Base-by-base conservation (phyloP, 2,329 filamentous ascomycete species). In the Sclerotinia trifoliorum region DNA sequence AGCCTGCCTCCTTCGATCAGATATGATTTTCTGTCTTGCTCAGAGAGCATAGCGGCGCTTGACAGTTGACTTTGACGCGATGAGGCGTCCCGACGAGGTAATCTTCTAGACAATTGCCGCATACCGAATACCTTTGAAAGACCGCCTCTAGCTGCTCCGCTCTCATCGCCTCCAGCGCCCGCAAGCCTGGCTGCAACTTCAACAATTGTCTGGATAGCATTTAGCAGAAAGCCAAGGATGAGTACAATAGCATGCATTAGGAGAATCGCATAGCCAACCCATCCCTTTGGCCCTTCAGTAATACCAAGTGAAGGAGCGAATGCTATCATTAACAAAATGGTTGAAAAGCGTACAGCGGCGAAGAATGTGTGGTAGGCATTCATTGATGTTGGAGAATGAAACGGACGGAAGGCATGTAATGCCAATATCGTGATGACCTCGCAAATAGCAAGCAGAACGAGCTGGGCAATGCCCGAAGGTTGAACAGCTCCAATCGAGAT, bases 321-420 rank as follows among this genome's bases (percentile, higher is more conserved):
- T 1, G 94, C 84, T 46, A 93, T 86, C 83, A 91, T 93, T 66
- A 94, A 81, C 66, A 94, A 81, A 58, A 93, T 85, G 0, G 90
- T 90, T 60, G 92, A 80, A 44, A 97, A 89, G 46, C 95, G 88
- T 19, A 96, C 82, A 2, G 85, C 81, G 0, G 93, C 87, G 78
- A 97, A 97, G 71, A 93, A 87, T 2, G 90, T 92, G 75, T 98
- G 94, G 73, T 97, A 97, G 13, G 92, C 88, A 77, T 98, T 98
- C 95, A 99, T 99, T 39, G 94, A 97, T 0, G 95, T 98, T 29
- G 94, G 88, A 2, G 89, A 88, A 70, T 94, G 90, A 76, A 96
- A 99, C 0, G 95, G 95, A 21, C 91, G 88, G 81, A 98, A 96
- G 10, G 93, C 92, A 74, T 95, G 89, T 5, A 98, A 81, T 0